Base-by-base conservation (phyloP, 371 early-diverging fungal genomes). In the Capillidium rhysosporum region DNA sequence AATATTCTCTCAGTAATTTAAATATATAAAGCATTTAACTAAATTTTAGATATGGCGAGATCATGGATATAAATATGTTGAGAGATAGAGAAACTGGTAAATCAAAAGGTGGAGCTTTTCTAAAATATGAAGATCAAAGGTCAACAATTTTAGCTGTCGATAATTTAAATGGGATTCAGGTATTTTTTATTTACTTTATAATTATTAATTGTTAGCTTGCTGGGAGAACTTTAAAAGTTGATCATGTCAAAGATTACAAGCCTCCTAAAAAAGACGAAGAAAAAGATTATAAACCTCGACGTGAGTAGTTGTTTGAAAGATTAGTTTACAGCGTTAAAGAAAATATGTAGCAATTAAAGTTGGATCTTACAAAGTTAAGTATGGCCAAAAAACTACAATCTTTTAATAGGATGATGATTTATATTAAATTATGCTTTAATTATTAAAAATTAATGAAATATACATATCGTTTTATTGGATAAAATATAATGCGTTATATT, bases 91-190 rank as follows among this genome's bases (percentile, higher is more conserved):
- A 80, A 30, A 86, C 89, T 2, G 91, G 92, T 34, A 83, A 84
- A 63, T 77, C 84, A 31, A 81, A 79, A 53, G 96, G 94, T 0
- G 92, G 75, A 68, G 82, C 76, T n/a, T 95, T 92, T 63, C 52
- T 93, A n/a, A 84, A 82, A 56, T 94, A 89, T 63, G 84, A 86
- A 59, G 91, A 94, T 72, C 93, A 92, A 60, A 70, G 88, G 54
- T 80, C 82, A 52, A 92, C 93, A 0, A 67, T 89, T 1, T 70
- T 95, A 29, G 91, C 93, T 1, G 96, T 95, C 1, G 96, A 95
- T 63, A 95, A 95, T 66, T 69, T 95, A 52, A 88, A 88, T 59
- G 92, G 92, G 3, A 70, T 73, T 30, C 70, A 78, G 65, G 79
- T 84, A 70, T 55, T 47, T 55, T 41, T 24, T 30, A 49, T 0